Conservation (phyloP, 441 rosid genomes). For the Heliophila coronopifolia region DNA sequence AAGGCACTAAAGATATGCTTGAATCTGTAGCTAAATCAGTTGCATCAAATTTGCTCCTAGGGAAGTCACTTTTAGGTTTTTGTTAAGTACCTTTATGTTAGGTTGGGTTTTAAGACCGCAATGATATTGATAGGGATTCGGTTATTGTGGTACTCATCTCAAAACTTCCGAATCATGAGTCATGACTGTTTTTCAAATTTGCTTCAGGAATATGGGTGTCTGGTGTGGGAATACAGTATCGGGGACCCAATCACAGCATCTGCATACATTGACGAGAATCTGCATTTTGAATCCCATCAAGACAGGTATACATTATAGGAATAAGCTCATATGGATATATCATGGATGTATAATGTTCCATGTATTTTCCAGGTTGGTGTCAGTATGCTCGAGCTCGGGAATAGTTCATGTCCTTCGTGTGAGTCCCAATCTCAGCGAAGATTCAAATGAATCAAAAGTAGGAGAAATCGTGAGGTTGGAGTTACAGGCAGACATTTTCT, state of each 20-base stretch:
- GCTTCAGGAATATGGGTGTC: slow-evolving; percentile 60
- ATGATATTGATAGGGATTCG: slow-evolving; percentile 5
- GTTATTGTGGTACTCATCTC: slow-evolving; percentile 9
- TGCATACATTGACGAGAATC: slow-evolving; percentile 78
- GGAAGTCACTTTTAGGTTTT: slow-evolving; percentile 5
- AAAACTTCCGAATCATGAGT: slow-evolving; percentile 12
- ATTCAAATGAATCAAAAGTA: slow-evolving; percentile 33
- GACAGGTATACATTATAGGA: slow-evolving; percentile 45
- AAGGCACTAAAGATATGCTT: not conserved
- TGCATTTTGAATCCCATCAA: slow-evolving; percentile 43
- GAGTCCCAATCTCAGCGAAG: slow-evolving; percentile 22
- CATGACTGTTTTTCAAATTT: slow-evolving; percentile 18
- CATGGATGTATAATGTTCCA: slow-evolving; percentile 1
- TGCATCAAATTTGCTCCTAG: not conserved
- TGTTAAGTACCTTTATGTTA: not conserved
- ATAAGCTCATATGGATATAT: not conserved
- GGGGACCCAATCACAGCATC: slow-evolving; percentile 79
- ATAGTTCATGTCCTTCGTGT: slow-evolving; percentile 45
- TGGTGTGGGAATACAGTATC: slow-evolving; percentile 60
- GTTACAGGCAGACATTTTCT: slow-evolving; percentile 67
- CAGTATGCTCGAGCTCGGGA: slow-evolving; percentile 69
- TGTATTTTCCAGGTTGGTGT: slow-evolving; percentile 55
- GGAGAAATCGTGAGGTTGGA: slow-evolving; percentile 47
- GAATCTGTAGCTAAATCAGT: slow-evolving; percentile 3
- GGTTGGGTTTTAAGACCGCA: not conserved